Evolutionary conservation across 768 basidiomycete genomes (phyloP).

Genomic region (Dentipellis sp.): DNA sequence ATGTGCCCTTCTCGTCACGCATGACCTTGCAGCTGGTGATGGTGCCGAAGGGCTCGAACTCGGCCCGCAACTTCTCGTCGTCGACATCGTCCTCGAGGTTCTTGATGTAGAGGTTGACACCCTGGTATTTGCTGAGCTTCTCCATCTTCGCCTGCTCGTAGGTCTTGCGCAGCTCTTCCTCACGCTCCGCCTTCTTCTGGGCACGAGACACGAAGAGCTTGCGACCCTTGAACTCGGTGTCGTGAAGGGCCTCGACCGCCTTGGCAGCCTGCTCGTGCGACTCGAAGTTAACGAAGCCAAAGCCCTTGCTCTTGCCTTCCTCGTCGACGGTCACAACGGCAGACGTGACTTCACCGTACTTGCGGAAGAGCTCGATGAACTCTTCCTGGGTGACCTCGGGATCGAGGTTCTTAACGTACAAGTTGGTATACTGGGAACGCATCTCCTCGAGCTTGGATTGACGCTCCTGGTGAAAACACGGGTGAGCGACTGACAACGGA

Average conservation of each 20-base stretch:
- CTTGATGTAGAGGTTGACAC: slow-evolving; percentile 99
- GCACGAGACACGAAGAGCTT: slow-evolving; percentile 94
- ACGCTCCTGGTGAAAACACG: slow-evolving; percentile 55
- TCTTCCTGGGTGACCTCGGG: slow-evolving; percentile 76
- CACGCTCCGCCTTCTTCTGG: slow-evolving; percentile 97
- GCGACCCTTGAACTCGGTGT: slow-evolving; percentile 73
- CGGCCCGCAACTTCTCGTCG: slow-evolving; percentile 91
- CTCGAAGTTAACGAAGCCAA: slow-evolving; percentile 97
- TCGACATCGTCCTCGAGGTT: slow-evolving; percentile 98
- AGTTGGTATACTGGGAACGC: slow-evolving; percentile 95
- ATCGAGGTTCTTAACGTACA: slow-evolving; percentile 97
- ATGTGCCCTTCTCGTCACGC: slow-evolving; percentile 90
- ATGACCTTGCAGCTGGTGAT: slow-evolving; percentile 99
- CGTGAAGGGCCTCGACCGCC: slow-evolving; percentile 87
- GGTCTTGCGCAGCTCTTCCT: slow-evolving; percentile 87
- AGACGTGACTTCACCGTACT: slow-evolving; percentile 81
- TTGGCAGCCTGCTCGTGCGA: slow-evolving; percentile 83
- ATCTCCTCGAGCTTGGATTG: slow-evolving; percentile 98
- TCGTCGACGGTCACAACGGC: slow-evolving; percentile 80
- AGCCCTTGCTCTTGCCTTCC: slow-evolving; percentile 89
- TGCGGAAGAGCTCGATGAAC: slow-evolving; percentile 71
- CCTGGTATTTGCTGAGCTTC: slow-evolving; percentile 96
- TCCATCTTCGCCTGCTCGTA: slow-evolving; percentile 97
- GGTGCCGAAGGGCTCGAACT: slow-evolving; percentile 94
- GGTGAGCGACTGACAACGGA: background rate